Evolutionary conservation across 331 rosid genomes (phyloP).

Genomic region (Quercus tomentella): DNA sequence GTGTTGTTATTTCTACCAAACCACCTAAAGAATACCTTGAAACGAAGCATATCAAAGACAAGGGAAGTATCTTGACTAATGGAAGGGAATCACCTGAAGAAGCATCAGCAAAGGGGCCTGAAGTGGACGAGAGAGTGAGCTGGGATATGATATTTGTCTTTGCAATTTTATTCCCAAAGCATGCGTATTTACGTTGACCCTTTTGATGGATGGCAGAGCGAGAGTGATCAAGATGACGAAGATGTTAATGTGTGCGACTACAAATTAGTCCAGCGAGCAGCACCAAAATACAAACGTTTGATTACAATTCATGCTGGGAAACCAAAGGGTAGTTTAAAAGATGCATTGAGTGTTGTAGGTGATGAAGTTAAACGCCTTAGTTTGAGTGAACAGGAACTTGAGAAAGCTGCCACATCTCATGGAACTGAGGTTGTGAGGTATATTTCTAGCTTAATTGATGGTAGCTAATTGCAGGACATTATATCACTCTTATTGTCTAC

Average conservation of each 20-base stretch:
- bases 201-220: slow-evolving; percentile 38
- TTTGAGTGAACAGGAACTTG: slow-evolving; percentile 73
- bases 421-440: slow-evolving; percentile 76
- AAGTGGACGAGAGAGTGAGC: slow-evolving; percentile 48
- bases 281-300: slow-evolving; percentile 61
- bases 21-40: slow-evolving; percentile 69
- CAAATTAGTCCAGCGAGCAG: slow-evolving; percentile 41
- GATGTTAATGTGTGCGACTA: slow-evolving; percentile 25
- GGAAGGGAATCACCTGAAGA: slow-evolving; percentile 61
- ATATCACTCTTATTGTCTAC: background rate
- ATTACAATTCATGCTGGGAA: slow-evolving; percentile 92
- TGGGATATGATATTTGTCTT: background rate
- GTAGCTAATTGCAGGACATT: background rate
- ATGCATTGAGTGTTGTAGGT: slow-evolving; percentile 34
- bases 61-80: background rate
- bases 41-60: slow-evolving; percentile 30
- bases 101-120: slow-evolving; percentile 19
- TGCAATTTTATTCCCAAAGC: slow-evolving; percentile 7
- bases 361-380: slow-evolving; percentile 79
- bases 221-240: slow-evolving; percentile 55
- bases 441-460: slow-evolving; percentile 3
- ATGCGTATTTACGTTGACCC: background rate
- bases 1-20: slow-evolving; percentile 76
- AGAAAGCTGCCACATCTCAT: slow-evolving; percentile 46
- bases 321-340: slow-evolving; percentile 61